Base-by-base conservation (phyloP, 2,329 filamentous ascomycete genomes). In the Penicillium griseofulvum region DNA sequence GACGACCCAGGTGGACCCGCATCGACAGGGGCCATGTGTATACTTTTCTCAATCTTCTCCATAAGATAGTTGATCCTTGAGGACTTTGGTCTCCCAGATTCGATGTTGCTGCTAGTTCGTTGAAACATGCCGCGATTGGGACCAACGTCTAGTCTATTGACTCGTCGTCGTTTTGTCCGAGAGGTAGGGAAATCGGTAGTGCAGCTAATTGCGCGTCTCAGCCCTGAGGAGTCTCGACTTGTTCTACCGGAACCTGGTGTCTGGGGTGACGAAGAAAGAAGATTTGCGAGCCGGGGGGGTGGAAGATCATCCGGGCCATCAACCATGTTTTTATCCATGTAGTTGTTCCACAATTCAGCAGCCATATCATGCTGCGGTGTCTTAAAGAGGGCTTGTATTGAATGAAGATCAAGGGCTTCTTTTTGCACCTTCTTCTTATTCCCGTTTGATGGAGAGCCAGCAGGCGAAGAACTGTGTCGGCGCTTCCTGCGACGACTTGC, bases 271-370 rank as follows among this genome's bases (percentile, higher is more conserved):
- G 87, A 89, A 2, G 86, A 80, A 76, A 88, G 84, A 26, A 90
- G 76, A 52, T 88, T 83, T 46, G 84, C 82, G 24, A 90, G 76
- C 16, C 81, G 76, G 37, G 83, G 83, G 62, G 84, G 85, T 39
- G 69, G 70, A 41, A 80, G 71, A 19, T 82, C 81, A 1, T 75
- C 70, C 42, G 73, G 71, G 49, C 73, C 62, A 58, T 79, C 72
- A 14, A 77, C 69, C 50, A 74, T 71, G 58, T 80, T 76, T 65
- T 79, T 75, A 51, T 84, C 73, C 36, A 87, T 83, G 68, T 90
- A 91, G 49, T 87, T 85, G 63, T 88, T 89, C 89, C 89, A 93
- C 2, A 92, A 74, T 60, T 92, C 88, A 31, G 87, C 74, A 2
- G 87, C 88, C 36, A 89, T 87, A 65, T 92, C 88, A 31, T 85